phyloP scores from a whole-genome alignment of 768 basidiomycete species.

The Lactarius hatsudake region DNA sequence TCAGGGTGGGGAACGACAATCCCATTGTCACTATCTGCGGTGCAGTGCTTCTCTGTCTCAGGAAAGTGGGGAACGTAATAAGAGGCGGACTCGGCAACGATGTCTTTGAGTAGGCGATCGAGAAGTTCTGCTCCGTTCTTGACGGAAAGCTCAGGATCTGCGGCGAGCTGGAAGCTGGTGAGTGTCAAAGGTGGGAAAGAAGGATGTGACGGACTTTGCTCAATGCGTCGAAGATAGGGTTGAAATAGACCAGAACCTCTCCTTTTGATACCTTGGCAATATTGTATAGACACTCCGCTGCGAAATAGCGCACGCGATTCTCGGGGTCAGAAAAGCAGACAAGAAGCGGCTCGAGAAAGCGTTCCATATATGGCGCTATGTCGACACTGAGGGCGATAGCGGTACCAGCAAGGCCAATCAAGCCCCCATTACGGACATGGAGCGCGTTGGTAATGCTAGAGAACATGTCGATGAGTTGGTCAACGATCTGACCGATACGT shows the following conservation, averaged over 20 bases:
- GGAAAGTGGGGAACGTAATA: slow-evolving; percentile 88
- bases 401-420: slow-evolving; percentile 93
- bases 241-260: slow-evolving; percentile 95
- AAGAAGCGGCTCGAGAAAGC: slow-evolving; percentile 85
- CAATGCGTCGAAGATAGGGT: slow-evolving; percentile 95
- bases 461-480: slow-evolving; percentile 95
- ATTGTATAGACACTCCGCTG: slow-evolving; percentile 97
- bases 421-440: slow-evolving; percentile 89
- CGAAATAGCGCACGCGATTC: slow-evolving; percentile 95
- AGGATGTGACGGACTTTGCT: slow-evolving; percentile 70
- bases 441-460: slow-evolving; percentile 76
- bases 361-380: slow-evolving; percentile 90
- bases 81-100: slow-evolving; percentile 94
- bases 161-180: slow-evolving; percentile 66
- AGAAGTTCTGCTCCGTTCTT: slow-evolving; percentile 98
- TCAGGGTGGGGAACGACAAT: slow-evolving; percentile 68
- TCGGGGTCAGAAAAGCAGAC: slow-evolving; percentile 92
- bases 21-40: slow-evolving; percentile 44
- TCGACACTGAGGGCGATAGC: slow-evolving; percentile 96
- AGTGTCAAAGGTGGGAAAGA: not conserved
- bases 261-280: slow-evolving; percentile 97
- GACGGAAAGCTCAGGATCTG: slow-evolving; percentile 93
- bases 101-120: slow-evolving; percentile 96
- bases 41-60: slow-evolving; percentile 67
- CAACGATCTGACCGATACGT: slow-evolving; percentile 82